These are phyloP conservation scores for Trichoderma atrobrunneum DNA, from an alignment of 2,329 filamentous ascomycete species.

Conservation along the genomic window DNA sequence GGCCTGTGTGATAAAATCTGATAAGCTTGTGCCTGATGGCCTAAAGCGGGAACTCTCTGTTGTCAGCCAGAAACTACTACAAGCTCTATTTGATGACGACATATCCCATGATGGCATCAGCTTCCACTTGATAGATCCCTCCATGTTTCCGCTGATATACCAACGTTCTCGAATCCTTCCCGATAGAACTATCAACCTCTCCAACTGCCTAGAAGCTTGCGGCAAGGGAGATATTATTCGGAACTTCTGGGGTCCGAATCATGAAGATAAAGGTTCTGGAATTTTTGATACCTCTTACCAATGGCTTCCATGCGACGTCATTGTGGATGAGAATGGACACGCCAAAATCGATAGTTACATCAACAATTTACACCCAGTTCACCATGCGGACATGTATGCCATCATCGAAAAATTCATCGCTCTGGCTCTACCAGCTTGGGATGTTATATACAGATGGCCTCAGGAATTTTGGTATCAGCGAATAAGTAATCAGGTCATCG, in stretches of 20 bases:
- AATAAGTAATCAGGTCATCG: fast-evolving
- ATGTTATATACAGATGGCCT: not conserved
- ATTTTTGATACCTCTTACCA: not conserved
- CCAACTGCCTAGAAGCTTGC: no score
- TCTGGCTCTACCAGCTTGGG: not conserved
- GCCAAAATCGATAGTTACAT: not conserved
- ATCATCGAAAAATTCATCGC: not conserved
- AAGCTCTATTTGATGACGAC: fast-evolving
- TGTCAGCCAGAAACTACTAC: not conserved
- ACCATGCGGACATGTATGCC: not conserved
- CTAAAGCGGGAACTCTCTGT: not conserved
- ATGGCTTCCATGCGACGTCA: not conserved
- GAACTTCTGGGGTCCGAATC: no score
- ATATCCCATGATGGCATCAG: not conserved
- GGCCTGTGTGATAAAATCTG: not conserved
- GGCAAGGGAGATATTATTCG: no score
- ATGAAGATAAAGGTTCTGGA: no score
- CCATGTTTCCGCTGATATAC: no score
- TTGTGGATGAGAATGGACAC: not conserved
- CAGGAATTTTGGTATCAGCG: no score
- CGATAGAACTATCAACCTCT: no score
- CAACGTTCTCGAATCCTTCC: no score
- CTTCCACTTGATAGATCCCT: no score
- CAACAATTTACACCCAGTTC: not conserved
- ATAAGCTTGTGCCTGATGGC: not conserved